Conservation (phyloP, 257 asterid species). For the Perilla frutescens region DNA sequence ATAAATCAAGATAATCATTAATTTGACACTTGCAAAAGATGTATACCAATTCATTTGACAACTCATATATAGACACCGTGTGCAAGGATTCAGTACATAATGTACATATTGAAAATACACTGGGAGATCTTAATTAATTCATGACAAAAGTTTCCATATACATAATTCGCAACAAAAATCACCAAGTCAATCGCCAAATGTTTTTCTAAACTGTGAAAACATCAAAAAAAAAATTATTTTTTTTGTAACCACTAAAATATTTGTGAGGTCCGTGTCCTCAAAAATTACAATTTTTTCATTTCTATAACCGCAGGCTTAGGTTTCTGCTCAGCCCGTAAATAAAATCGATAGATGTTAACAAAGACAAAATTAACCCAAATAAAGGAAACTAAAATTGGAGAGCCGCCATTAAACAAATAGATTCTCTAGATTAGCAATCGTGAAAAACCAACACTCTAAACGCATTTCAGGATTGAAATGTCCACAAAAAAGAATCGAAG, state of each 20-base stretch:
- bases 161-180: neutral
- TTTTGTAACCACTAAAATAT: neutral
- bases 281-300: neutral
- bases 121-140: neutral
- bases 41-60: neutral
- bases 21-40: neutral
- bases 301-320: neutral
- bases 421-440: slow-evolving; percentile 5
- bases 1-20: neutral
- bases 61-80: neutral
- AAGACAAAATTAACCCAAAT: neutral
- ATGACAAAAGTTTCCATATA: neutral
- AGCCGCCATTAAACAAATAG: neutral
- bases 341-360: no score
- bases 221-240: neutral
- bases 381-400: no score
- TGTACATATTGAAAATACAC: neutral
- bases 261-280: slow-evolving; percentile 3
- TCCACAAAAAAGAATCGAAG: slow-evolving; percentile 10
- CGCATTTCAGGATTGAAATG: slow-evolving; percentile 4
- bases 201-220: neutral
- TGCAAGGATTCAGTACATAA: neutral
- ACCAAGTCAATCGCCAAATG: slow-evolving; percentile 10
- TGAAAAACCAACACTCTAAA: slow-evolving; percentile 2
- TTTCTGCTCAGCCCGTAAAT: neutral